Evolutionary conservation across 192 early-diverging fungal species (phyloP).

Genomic region (Pilaira anomala): DNA sequence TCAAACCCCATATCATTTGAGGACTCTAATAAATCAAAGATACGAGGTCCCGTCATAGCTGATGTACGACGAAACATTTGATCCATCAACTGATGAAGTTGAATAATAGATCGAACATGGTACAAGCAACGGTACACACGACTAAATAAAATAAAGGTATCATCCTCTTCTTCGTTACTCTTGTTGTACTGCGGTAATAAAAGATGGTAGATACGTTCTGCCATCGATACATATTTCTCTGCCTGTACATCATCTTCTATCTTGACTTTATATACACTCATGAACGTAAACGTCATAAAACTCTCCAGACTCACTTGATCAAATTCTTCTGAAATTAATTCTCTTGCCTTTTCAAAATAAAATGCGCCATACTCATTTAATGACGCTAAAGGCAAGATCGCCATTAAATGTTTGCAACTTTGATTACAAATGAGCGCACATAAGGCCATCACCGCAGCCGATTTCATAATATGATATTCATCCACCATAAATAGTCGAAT

Average conservation of each 20-base stretch:
- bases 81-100: background rate
- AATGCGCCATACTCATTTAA: background rate
- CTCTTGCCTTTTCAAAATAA: conserved; percentile 1
- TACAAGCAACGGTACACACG: background rate
- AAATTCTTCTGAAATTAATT: background rate
- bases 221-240: background rate
- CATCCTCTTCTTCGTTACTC: background rate
- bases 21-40: background rate
- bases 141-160: background rate
- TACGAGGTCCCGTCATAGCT: background rate
- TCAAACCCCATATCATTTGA: background rate
- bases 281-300: background rate
- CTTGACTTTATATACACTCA: conserved; percentile 1
- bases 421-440: background rate
- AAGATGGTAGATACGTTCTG: conserved; percentile 5
- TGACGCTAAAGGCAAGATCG: background rate
- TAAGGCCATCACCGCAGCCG: background rate
- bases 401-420: background rate
- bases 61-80: no score
- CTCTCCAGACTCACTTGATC: background rate
- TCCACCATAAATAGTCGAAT: background rate
- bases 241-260: background rate
- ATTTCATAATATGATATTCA: background rate
- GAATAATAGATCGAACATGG: background rate
- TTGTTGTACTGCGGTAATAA: background rate